Evolutionary conservation across 2,329 filamentous ascomycete genomes (phyloP).

Genomic region (Cladosporium velox): DNA sequence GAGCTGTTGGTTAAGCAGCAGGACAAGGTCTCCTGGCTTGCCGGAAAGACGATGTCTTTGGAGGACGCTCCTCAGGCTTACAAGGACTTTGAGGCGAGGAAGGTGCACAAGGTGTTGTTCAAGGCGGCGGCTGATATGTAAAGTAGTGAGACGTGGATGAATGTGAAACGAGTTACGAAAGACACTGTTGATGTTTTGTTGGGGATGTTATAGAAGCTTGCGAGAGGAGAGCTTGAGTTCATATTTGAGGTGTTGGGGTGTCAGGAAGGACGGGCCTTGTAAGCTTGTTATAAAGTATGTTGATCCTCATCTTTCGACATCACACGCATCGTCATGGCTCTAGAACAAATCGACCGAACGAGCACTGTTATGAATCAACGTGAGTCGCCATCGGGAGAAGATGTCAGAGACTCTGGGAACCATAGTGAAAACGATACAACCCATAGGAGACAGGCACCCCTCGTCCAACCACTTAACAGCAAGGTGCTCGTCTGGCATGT

Average conservation of each 20-base stretch:
- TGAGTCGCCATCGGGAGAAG: background rate
- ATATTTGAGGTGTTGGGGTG: background rate
- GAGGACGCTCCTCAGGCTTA: slow-evolving; percentile 55
- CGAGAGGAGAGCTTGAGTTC: background rate
- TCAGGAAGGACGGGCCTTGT: background rate
- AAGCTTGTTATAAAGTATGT: background rate
- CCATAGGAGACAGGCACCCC: background rate
- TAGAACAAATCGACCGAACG: background rate
- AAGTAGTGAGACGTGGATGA: background rate
- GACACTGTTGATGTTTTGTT: background rate
- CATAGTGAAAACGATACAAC: background rate
- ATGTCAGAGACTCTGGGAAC: background rate
- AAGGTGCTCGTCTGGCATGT: background rate
- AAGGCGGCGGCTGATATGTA: slow-evolving; percentile 36
- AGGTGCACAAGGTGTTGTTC: slow-evolving; percentile 57
- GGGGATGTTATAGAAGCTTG: background rate
- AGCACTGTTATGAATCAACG: background rate
- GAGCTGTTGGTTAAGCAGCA: slow-evolving; percentile 51
- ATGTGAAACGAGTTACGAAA: background rate
- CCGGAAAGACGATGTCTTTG: slow-evolving; percentile 55
- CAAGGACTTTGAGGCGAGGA: slow-evolving; percentile 55
- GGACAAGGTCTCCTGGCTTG: slow-evolving; percentile 54
- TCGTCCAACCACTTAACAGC: background rate
- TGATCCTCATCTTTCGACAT: background rate
- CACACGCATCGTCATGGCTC: background rate